A percentile compares a stretch with the other conserved stretches of the same genome.
Conservation (phyloP, 1,284 basidiomycete species). For the Sanghuangporus baumii region DNA sequence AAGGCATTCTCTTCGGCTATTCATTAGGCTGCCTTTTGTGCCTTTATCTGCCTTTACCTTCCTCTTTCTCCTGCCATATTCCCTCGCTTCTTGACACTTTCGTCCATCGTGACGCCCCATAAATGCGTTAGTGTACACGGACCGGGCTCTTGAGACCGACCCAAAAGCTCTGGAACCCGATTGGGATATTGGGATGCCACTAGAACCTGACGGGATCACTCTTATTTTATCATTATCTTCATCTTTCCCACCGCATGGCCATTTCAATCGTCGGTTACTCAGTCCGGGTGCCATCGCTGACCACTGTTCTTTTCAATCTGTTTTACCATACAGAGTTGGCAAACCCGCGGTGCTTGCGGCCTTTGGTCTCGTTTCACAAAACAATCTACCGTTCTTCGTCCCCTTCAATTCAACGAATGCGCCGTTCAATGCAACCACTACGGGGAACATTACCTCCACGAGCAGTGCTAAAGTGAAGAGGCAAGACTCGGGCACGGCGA, state of each 20-base stretch:
- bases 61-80: not conserved
- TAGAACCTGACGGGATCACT: not conserved
- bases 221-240: not conserved
- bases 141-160: not conserved
- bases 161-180: not conserved
- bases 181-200: not conserved
- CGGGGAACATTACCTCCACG: conserved; percentile 22
- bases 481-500: not conserved
- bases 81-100: not conserved
- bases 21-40: not conserved
- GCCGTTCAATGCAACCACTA: conserved; percentile 28
- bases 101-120: not conserved
- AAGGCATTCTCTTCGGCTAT: not conserved
- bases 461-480: conserved; percentile 12
- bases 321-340: conserved; percentile 33
- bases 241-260: not conserved
- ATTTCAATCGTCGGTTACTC: not conserved
- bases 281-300: not conserved
- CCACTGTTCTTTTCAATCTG: not conserved
- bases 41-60: not conserved
- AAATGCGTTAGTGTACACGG: not conserved
- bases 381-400: conserved; percentile 45
- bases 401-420: conserved; percentile 52
- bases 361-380: conserved; percentile 59
- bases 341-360: conserved; percentile 52